phyloP scores from a whole-genome alignment of 2,329 filamentous ascomycete genomes.

The Zymoseptoria pseudotritici region DNA sequence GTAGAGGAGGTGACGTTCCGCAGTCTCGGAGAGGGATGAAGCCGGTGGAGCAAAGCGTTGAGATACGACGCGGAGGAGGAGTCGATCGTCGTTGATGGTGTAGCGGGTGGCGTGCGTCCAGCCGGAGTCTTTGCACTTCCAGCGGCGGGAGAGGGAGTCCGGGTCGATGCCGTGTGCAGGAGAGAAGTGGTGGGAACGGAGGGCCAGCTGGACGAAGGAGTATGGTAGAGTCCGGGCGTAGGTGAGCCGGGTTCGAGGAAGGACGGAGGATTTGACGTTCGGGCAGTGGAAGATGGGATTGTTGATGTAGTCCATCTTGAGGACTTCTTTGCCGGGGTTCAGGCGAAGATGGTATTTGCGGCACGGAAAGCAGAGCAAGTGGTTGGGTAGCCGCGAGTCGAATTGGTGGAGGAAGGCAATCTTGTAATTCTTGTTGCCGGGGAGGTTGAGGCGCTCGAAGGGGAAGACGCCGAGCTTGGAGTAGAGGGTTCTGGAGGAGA shows the following conservation, averaged over 20 bases:
- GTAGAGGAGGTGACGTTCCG: slow-evolving; percentile 50
- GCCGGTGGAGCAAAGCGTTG: slow-evolving; percentile 46
- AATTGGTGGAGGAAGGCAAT: slow-evolving; percentile 46
- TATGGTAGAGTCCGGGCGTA: slow-evolving; percentile 51
- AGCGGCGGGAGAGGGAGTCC: slow-evolving; percentile 45
- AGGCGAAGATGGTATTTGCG: slow-evolving; percentile 48
- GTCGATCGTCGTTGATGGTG: slow-evolving; percentile 44
- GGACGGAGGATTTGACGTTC: slow-evolving; percentile 43
- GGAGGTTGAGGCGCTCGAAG: slow-evolving; percentile 34
- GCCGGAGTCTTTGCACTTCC: slow-evolving; percentile 42
- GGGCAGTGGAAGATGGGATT: slow-evolving; percentile 54
- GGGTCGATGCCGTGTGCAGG: slow-evolving; percentile 42
- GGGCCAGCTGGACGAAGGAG: slow-evolving; percentile 51
- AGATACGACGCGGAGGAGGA: slow-evolving; percentile 53
- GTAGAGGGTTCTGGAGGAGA: slow-evolving; percentile 43
- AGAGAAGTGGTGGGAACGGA: slow-evolving; percentile 43
- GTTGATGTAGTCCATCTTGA: slow-evolving; percentile 47
- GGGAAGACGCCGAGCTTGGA: slow-evolving; percentile 35
- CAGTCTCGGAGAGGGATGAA: slow-evolving; percentile 41
- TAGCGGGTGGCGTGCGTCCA: slow-evolving; percentile 53
- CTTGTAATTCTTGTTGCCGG: slow-evolving; percentile 40
- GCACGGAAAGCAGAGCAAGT: slow-evolving; percentile 55
- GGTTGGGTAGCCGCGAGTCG: slow-evolving; percentile 46
- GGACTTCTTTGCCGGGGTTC: slow-evolving; percentile 45
- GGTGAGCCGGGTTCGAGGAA: slow-evolving; percentile 48